A percentile compares a stretch with the other conserved stretches of the same genome.
Evolutionary conservation across 106 monocot genomes (phyloP).

Genomic region (Cymbidium sinense): DNA sequence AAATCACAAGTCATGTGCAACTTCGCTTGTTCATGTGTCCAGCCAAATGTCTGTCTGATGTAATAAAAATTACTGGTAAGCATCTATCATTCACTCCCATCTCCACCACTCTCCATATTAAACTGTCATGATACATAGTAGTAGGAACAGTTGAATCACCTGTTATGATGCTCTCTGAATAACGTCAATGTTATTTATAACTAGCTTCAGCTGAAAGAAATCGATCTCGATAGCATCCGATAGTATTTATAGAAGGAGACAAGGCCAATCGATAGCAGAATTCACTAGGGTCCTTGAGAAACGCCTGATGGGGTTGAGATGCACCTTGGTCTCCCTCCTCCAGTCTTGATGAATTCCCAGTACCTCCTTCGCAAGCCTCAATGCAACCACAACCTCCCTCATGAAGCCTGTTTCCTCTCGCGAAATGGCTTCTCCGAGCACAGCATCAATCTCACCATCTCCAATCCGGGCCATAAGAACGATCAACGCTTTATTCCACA

Average conservation of each 20-base stretch:
- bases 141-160: constrained; percentile 67
- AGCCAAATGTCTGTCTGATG: no score
- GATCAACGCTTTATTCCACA: no score
- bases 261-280: constrained; percentile 80
- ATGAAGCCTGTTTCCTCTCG: constrained; percentile 52
- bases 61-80: no score
- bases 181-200: no score
- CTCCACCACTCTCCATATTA: no score
- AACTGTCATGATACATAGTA: no score
- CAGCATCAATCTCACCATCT: no score
- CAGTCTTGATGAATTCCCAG: constrained; percentile 51
- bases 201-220: constrained; percentile 89
- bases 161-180: constrained; percentile 46
- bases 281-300: constrained; percentile 61
- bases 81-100: no score
- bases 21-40: no score
- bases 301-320: constrained; percentile 45
- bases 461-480: no score
- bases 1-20: no score
- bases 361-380: constrained; percentile 77
- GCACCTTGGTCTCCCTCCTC: constrained; percentile 55
- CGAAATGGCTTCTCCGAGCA: no score
- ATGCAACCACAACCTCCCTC: constrained; percentile 51
- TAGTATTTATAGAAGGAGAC: constrained; percentile 66
- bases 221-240: constrained; percentile 60